phyloP scores from a whole-genome alignment of 108 stramenopile genomes.

The Discostella pseudostelligera region DNA sequence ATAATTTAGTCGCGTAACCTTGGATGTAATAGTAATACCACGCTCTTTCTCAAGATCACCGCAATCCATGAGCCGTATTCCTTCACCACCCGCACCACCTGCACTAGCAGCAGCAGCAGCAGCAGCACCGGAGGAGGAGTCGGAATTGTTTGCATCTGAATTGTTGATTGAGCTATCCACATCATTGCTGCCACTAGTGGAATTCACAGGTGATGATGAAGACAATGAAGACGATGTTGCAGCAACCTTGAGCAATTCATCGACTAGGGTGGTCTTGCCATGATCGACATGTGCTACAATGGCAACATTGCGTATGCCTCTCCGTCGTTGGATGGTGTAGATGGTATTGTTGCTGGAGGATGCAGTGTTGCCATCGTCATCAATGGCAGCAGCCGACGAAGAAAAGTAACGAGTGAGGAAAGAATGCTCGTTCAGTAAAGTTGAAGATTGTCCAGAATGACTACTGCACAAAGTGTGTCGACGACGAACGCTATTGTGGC shows the following conservation, averaged over 20 bases:
- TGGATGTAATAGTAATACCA: constrained; percentile 95
- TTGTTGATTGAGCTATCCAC: no score
- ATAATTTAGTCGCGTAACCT: constrained; percentile 85
- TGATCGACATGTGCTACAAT: constrained; percentile 98
- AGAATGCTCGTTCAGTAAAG: no score
- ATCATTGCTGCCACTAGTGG: no score
- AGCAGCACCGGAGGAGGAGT: not conserved
- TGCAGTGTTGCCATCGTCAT: not conserved
- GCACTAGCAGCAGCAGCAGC: not conserved
- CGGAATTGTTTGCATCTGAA: not conserved
- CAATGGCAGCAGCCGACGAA: no score
- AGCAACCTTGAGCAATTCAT: constrained; percentile 81
- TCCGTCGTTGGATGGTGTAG: constrained; percentile 29
- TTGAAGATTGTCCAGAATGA: no score
- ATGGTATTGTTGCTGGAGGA: not conserved
- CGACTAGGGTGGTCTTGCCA: constrained; percentile 96
- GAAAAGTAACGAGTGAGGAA: no score
- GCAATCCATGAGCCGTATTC: constrained; percentile 82
- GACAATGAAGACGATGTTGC: constrained; percentile 4
- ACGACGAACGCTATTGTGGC: no score
- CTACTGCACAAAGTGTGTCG: no score
- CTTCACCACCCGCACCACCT: constrained; percentile 40
- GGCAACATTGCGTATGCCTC: constrained; percentile 75
- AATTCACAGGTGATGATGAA: not conserved
- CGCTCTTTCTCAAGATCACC: constrained; percentile 95